A percentile compares a stretch with the other conserved stretches of the same genome.
Evolutionary conservation across 257 asterid species (phyloP).

Genomic region (Solanum gandarillasii): DNA sequence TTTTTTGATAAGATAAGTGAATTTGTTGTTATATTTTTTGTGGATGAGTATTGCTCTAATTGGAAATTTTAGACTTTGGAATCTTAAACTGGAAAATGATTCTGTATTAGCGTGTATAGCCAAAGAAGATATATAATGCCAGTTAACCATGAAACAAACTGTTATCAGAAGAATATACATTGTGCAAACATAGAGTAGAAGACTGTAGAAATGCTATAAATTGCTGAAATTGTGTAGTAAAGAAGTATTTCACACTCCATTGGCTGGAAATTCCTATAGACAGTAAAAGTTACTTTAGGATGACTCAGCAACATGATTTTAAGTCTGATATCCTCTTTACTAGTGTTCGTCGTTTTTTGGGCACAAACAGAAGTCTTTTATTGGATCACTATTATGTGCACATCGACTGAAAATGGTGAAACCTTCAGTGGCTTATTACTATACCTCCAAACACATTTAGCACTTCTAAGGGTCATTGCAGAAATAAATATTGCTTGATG

Average conservation of each 20-base stretch:
- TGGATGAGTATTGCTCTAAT: background rate
- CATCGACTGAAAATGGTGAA: background rate
- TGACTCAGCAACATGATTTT: background rate
- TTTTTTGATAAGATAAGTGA: background rate
- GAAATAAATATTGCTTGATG: background rate
- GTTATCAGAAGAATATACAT: background rate
- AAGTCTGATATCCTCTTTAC: background rate
- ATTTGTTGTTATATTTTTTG: background rate
- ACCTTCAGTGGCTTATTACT: background rate
- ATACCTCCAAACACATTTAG: background rate
- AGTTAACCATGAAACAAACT: background rate
- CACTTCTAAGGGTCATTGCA: background rate
- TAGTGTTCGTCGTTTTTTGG: background rate
- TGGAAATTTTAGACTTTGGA: background rate
- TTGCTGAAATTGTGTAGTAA: background rate
- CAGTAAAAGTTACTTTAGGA: background rate
- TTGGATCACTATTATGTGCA: background rate
- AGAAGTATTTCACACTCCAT: background rate
- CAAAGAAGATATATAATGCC: background rate
- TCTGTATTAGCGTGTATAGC: background rate
- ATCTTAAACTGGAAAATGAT: background rate
- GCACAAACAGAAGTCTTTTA: background rate
- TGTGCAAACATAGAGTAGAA: background rate
- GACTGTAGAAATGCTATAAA: background rate
- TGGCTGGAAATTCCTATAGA: background rate